Base-by-base conservation (phyloP, 345 rosid genomes). In the Populus nigra region DNA sequence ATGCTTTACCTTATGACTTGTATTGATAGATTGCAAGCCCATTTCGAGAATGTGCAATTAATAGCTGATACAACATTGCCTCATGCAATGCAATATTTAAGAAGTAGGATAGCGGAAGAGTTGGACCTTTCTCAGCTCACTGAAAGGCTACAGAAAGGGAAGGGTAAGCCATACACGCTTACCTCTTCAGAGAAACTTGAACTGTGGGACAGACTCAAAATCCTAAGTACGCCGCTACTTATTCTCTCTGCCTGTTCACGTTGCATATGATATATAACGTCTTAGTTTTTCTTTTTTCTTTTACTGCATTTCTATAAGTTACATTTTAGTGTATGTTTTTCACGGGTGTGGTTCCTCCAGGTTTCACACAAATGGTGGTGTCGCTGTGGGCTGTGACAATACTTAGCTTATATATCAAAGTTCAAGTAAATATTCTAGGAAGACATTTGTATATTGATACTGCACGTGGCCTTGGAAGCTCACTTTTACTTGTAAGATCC, bases 381-480 rank as follows among this genome's bases (percentile, higher is more conserved):
- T 91, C 97, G 10, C 79, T 96, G 41, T 96, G 98, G 98, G 87
- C 97, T 11, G 90, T 91, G 82, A 91, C 94, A 25, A 79, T 92
- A 85, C 92, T 96, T 69, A 89, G 89, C 85, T 88, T 96, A 81
- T 96, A 94, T 85, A 87, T 91, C 81, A 91, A 93, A 82, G 94
- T 93, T 82, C 99, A 92, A 88, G 97, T 94, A 86, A 96, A 96
- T 86, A 91, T 96, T 79, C 87, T 96, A 68, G 93, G 98, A 78
- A 94, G 98, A 82, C 98, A 92, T 88, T 82, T 96, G 73, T 96
- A 96, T 82, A 86, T 96, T 61, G 98, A 92, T 84, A 91, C 91
- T 70, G 98, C 98, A 76, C 91, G 87, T 67, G 89, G 83, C 81
- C 95, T 90, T 72, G 92, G 83, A 76, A 90, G 87, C 78, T 87